These are phyloP conservation scores for Sporisorium sorghi DNA, from an alignment of 1,284 basidiomycete species.

Conservation along the genomic window DNA sequence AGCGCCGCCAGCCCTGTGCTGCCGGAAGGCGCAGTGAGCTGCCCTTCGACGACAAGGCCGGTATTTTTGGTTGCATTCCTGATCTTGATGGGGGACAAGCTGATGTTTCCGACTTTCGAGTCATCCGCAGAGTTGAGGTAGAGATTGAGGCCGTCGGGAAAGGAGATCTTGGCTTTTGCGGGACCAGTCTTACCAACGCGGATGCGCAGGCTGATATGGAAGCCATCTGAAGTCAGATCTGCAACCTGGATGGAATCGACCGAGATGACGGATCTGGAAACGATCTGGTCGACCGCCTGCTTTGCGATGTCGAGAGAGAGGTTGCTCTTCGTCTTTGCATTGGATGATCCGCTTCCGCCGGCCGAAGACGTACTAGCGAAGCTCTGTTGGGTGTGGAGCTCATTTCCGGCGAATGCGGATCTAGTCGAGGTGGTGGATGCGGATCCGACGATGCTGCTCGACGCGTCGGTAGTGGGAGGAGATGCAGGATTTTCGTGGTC, in stretches of 20 bases:
- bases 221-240: conserved; percentile 28
- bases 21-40: neutral
- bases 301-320: conserved; percentile 41
- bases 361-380: conserved; percentile 5
- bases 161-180: conserved; percentile 48
- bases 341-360: neutral
- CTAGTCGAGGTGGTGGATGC: conserved; percentile 9
- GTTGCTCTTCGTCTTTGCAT: conserved; percentile 5
- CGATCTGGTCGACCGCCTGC: conserved; percentile 43
- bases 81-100: conserved; percentile 37
- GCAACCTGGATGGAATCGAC: conserved; percentile 32
- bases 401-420: neutral
- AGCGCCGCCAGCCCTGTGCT: conserved; percentile 28
- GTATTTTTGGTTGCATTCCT: conserved; percentile 20
- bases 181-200: conserved; percentile 42
- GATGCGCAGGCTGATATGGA: conserved; percentile 27
- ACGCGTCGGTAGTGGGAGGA: conserved; percentile 12
- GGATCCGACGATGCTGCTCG: conserved; percentile 4
- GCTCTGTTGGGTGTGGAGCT: conserved; percentile 14
- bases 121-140: conserved; percentile 29
- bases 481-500: neutral
- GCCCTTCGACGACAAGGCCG: conserved; percentile 31
- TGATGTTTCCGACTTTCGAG: conserved; percentile 25
- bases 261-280: conserved; percentile 32
- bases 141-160: conserved; percentile 47